Evolutionary conservation across 1,139 yeast species (phyloP).

Genomic region (Taphrina deformans): DNA sequence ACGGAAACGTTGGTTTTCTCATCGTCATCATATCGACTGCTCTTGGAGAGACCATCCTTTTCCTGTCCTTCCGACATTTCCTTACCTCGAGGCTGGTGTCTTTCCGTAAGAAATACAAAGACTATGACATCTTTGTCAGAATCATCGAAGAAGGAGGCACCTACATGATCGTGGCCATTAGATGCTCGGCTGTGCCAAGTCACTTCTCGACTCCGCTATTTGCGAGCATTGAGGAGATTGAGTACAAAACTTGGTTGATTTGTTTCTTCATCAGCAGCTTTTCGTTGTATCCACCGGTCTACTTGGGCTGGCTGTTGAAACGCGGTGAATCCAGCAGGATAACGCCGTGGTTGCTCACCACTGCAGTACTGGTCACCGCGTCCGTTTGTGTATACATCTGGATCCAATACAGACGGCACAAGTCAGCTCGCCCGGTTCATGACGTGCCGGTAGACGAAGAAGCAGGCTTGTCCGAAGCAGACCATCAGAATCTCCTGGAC

Average conservation of each 20-base stretch:
- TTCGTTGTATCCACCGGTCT: slow-evolving; percentile 25
- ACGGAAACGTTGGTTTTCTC: slow-evolving; percentile 26
- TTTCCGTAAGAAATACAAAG: slow-evolving; percentile 26
- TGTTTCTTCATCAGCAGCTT: slow-evolving; percentile 11
- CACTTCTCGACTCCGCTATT: slow-evolving; percentile 35
- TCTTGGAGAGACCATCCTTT: slow-evolving; percentile 33
- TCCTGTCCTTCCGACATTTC: slow-evolving; percentile 31
- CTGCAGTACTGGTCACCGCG: slow-evolving; percentile 17
- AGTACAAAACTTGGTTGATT: slow-evolving; percentile 8
- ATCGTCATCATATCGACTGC: slow-evolving; percentile 31
- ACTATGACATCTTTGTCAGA: slow-evolving; percentile 34
- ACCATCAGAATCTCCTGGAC: not conserved
- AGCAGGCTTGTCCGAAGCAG: not conserved
- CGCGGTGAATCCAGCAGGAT: slow-evolving; percentile 25
- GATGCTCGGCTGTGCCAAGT: slow-evolving; percentile 33
- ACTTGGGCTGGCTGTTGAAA: slow-evolving; percentile 25
- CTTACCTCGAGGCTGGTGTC: slow-evolving; percentile 17
- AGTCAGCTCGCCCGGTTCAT: not conserved
- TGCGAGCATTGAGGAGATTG: slow-evolving; percentile 26
- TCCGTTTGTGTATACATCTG: slow-evolving; percentile 22
- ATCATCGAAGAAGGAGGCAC: slow-evolving; percentile 36
- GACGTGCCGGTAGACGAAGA: not conserved
- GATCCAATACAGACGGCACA: slow-evolving; percentile 20
- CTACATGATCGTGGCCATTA: slow-evolving; percentile 32
- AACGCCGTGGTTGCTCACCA: slow-evolving; percentile 25